Percentiles rank a stretch among this genome's conserved stretches.
These are phyloP conservation scores for Fomitopsis serialis DNA, from an alignment of 768 basidiomycete species.

Conservation along the genomic window DNA sequence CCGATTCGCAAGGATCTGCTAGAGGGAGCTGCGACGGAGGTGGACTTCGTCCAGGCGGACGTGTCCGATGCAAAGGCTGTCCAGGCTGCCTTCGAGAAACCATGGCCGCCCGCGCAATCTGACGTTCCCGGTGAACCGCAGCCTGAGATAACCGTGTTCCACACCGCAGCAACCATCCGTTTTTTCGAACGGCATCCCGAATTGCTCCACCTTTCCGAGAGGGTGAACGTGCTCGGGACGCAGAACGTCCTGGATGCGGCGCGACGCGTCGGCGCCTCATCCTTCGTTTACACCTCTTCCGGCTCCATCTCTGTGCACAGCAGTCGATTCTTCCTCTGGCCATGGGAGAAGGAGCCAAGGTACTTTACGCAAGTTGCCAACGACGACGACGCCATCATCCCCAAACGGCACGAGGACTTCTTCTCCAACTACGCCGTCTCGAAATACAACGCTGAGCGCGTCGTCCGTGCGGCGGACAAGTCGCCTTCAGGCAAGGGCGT, in stretches of 20 bases:
- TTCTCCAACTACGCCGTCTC: conserved; percentile 78
- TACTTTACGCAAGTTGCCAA: conserved; percentile 57
- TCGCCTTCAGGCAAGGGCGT: conserved; percentile 30
- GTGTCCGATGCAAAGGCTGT: conserved; percentile 50
- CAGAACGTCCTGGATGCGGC: conserved; percentile 60
- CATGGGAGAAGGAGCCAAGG: conserved; percentile 60
- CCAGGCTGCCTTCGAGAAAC: conserved; percentile 52
- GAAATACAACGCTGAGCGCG: conserved; percentile 52
- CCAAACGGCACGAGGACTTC: conserved; percentile 52
- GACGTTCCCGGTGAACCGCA: conserved; percentile 17
- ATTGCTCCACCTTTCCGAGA: conserved; percentile 48
- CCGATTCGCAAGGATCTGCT: conserved; percentile 54
- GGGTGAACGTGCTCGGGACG: conserved; percentile 65
- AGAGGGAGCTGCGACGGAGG: conserved; percentile 43
- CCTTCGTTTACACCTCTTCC: conserved; percentile 70
- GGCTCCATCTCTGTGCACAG: conserved; percentile 56
- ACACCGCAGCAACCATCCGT: conserved; percentile 73
- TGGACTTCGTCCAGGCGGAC: conserved; percentile 56
- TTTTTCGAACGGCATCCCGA: conserved; percentile 60
- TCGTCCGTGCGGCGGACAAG: conserved; percentile 38
- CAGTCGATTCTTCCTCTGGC: conserved; percentile 64
- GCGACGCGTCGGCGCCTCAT: conserved; percentile 45
- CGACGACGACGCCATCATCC: conserved; percentile 51
- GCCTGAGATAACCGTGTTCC: conserved; percentile 59
- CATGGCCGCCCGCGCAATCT: conserved; percentile 43